Conservation (phyloP, 768 basidiomycete genomes). For the Agrocybe pediades region DNA sequence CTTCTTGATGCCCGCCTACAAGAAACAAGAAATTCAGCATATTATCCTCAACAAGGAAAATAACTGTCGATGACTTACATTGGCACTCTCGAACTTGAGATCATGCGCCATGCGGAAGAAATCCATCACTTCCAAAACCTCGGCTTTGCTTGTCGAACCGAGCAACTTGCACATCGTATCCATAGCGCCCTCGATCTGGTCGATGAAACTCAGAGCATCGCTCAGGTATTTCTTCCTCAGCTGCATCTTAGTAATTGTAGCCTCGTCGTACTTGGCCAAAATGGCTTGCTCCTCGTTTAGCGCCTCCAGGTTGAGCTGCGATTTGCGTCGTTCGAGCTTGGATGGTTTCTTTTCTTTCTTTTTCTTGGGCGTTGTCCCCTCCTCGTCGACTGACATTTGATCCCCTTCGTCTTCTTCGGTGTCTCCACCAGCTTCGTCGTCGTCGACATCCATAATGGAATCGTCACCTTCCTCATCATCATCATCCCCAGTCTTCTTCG, state of each 20-base stretch:
- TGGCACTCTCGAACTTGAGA: constrained; percentile 78
- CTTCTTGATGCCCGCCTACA: constrained; percentile 84
- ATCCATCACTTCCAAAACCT: constrained; percentile 84
- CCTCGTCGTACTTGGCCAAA: constrained; percentile 66
- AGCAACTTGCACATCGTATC: constrained; percentile 74
- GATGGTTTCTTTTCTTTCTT: constrained; percentile 45
- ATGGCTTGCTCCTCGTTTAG: constrained; percentile 73
- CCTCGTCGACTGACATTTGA: constrained; percentile 42
- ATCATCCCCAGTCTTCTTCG: constrained; percentile 25
- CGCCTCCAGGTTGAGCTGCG: constrained; percentile 67
- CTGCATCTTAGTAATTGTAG: constrained; percentile 64
- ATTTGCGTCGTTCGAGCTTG: constrained; percentile 61
- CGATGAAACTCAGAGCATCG: constrained; percentile 85
- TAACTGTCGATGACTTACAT: constrained; percentile 45
- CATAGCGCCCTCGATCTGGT: constrained; percentile 59
- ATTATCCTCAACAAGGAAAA: not conserved
- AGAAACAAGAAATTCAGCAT: not conserved
- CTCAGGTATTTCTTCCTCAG: constrained; percentile 84
- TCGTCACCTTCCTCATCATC: constrained; percentile 33
- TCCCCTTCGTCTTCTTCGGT: constrained; percentile 33
- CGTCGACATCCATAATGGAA: constrained; percentile 56
- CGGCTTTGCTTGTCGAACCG: constrained; percentile 83
- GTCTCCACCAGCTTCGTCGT: constrained; percentile 36
- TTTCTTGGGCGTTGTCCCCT: constrained; percentile 35
- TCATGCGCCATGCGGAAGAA: constrained; percentile 85